Base-by-base conservation (phyloP, 2,329 filamentous ascomycete genomes). In the Elsinoe fawcettii region DNA sequence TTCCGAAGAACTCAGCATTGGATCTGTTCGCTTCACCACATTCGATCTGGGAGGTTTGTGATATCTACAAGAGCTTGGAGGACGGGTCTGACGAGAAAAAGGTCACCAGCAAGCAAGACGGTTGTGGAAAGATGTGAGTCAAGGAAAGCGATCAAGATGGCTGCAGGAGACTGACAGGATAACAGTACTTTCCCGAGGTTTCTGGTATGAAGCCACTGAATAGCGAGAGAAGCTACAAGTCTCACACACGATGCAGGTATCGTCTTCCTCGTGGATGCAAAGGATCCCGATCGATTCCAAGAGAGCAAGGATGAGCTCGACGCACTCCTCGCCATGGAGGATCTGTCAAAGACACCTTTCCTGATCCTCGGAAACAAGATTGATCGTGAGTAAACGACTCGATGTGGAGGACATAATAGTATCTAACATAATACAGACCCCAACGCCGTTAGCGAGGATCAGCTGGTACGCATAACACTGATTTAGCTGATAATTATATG, bases 321-420 rank as follows among this genome's bases (percentile, higher is more conserved):
- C 70, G 67, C 88, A 56, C 87, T 97, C 55, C 82, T 99, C 65
- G 85, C 88, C 61, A 96, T 99, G 92, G 93, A 99, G 77, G 92
- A 97, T 71, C 83, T 99, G 37, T 79, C 84, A 71, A 96, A 95
- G 80, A 93, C 96, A 7, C 93, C 93, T 56, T 97, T 97, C 74
- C 83, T 97, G 61, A 84, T 99, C 66, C 83, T 99, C 62, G 93
- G 93, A 66, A 99, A 99, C 84, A 99, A 99, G 84, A 99, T 99
- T 73, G 93, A 99, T 74, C 91, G 61, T 62, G 47, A 56, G 60
- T 51, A 8, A 12, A 23, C 18, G 37, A 18, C 23, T 2, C 20
- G 34, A 22, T 9, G 6, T 16, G 5, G 23, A 27, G 27, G 27
- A 30, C 5, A 9, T 30, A 9, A 9, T 30, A 30, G 27, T 30